Evolutionary conservation across 192 early-diverging fungal species (phyloP), one percentile per base, ranked within the genome.

Genomic region (Coemansia sp.): DNA sequence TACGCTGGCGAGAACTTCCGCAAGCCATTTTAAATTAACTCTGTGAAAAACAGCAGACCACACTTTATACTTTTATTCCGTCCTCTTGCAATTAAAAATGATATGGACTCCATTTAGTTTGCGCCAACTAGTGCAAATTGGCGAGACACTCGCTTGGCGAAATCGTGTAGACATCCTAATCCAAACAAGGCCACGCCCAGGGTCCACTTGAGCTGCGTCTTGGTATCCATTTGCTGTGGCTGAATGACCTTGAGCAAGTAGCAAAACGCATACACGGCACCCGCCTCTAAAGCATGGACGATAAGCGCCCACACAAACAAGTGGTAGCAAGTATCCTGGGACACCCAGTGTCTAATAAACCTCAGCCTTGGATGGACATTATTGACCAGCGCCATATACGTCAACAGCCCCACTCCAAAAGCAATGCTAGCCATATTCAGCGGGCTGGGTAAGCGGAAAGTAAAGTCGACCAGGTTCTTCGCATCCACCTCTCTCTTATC

Each of bases 1-100:
- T 98, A 98, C 84, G 97, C 97, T 60, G 97, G 97, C 62, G 89
- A 88, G 75, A 88, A 93, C 83, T 97, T 97, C 92, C 92, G 93
- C 86, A 86, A 88, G 62, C 87, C 87, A 62, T 74, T 86, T 70
- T 82, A 85, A 72, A 16, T 15, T 41, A 61, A 44, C 9, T 8
- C 38, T 39, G 38, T 39, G 38, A 39, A 39, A 39, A 39, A 39
- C 10, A 39, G 9, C 38, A 39, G 38, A 39, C 38, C 8, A 39
- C 8, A 39, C 38, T 39, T 39, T 39, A 18, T 40, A 24, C 27
- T 27, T 44, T 43, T 24, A 24, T 44, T 58, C 24, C 29, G 24
- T 61, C 62, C 43, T 44, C 15, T 44, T 44, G 29, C 1, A 24
- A 65, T 27, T 11, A 5, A 10, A 39, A 39, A 39, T 39, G 38